Evolutionary conservation across 2,329 filamentous ascomycete genomes (phyloP).

Genomic region (Nemania sp.): DNA sequence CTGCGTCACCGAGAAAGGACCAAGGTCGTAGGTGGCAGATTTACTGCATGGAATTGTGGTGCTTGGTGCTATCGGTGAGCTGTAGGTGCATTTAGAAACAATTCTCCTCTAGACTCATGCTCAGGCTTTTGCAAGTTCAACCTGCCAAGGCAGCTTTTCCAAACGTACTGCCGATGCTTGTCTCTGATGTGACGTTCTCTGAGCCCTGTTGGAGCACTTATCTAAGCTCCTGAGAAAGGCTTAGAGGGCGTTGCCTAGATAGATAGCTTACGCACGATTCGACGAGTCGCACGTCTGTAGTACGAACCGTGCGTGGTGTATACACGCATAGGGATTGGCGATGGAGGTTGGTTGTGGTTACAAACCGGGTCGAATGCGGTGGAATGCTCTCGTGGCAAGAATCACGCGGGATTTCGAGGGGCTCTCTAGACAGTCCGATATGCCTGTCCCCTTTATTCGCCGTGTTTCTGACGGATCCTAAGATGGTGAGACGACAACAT

Average conservation of each 20-base stretch:
- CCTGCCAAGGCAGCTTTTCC: background rate
- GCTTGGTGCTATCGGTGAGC: background rate
- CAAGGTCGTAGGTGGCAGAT: background rate
- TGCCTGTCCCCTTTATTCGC: background rate
- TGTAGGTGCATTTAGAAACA: background rate
- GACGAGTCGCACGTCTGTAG: background rate
- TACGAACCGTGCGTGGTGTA: background rate
- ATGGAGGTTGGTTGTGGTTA: background rate
- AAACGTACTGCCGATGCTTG: background rate
- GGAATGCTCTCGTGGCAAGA: constrained; percentile 2
- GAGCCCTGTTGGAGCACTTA: background rate
- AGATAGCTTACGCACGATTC: background rate
- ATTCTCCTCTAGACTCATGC: background rate
- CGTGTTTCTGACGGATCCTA: background rate
- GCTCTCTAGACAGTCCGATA: background rate
- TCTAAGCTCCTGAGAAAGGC: no score
- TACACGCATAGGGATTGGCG: background rate
- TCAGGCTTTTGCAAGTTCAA: background rate
- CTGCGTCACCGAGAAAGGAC: no score
- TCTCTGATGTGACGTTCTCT: background rate
- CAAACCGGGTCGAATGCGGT: background rate
- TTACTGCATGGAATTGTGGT: background rate
- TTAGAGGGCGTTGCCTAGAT: background rate
- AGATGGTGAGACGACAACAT: background rate
- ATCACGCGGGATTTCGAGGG: no score